A percentile compares a stretch with the other conserved stretches of the same genome.
Evolutionary conservation across 805 yeast species (phyloP).

Genomic region (Groenewaldozyma salmanticensis): DNA sequence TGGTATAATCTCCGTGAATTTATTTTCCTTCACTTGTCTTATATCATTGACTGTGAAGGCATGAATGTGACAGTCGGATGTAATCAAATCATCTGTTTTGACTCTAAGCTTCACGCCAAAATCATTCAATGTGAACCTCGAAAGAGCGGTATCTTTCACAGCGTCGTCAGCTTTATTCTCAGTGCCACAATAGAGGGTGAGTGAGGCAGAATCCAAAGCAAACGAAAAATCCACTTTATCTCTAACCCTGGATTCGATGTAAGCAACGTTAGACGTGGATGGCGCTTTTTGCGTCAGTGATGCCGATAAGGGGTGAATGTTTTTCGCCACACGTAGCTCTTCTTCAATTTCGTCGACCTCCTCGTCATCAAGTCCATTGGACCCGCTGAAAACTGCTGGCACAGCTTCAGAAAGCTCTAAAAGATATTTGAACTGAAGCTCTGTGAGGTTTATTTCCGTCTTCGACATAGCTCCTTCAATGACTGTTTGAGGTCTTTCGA

Average conservation of each 20-base stretch:
- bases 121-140: conserved; percentile 52
- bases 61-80: conserved; percentile 52
- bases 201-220: conserved; percentile 50
- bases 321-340: conserved; percentile 15
- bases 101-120: conserved; percentile 42
- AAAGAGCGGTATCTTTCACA: conserved; percentile 31
- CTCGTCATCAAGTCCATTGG: conserved; percentile 44
- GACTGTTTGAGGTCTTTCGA: conserved; percentile 37
- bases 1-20: conserved; percentile 76
- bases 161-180: conserved; percentile 16
- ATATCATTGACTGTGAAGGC: conserved; percentile 75
- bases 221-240: conserved; percentile 37
- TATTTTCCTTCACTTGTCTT: conserved; percentile 50
- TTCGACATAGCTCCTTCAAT: conserved; percentile 54
- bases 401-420: conserved; percentile 46
- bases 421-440: conserved; percentile 55
- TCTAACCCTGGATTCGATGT: not conserved
- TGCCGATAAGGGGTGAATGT: conserved; percentile 5
- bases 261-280: not conserved
- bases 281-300: not conserved
- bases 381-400: conserved; percentile 41
- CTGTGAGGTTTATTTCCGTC: conserved; percentile 57
- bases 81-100: conserved; percentile 45
- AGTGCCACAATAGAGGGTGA: conserved; percentile 33
- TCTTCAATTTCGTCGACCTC: conserved; percentile 38